Percentiles rank a stretch among this genome's conserved stretches.
These are phyloP conservation scores for Rutidosis leptorrhynchoides DNA, from an alignment of 129 eudicot species.

Conservation along the genomic window DNA sequence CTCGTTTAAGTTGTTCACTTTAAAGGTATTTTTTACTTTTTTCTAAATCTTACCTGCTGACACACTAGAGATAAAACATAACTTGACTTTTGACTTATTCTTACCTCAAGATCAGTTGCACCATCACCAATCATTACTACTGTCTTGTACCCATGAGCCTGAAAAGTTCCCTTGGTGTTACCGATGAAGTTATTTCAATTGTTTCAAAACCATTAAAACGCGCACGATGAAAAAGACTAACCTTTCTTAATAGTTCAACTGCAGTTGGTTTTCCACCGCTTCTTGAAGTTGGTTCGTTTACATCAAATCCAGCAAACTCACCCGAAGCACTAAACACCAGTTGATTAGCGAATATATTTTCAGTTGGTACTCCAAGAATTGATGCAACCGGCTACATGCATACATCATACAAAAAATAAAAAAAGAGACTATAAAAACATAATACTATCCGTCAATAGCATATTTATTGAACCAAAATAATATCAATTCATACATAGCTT, in stretches of 20 bases:
- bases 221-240: constrained; percentile 23
- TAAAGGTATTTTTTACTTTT: neutral
- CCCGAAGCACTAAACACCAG: constrained; percentile 67
- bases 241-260: constrained; percentile 79
- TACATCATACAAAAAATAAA: neutral
- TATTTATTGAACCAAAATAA: neutral
- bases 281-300: constrained; percentile 87
- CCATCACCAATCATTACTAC: constrained; percentile 97
- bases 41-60: neutral
- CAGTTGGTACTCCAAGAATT: constrained; percentile 73
- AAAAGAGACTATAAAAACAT: neutral
- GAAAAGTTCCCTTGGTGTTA: constrained; percentile 29
- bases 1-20: neutral
- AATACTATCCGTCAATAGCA: neutral
- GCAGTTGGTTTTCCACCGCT: constrained; percentile 95
- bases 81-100: constrained; percentile 6
- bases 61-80: constrained; percentile 6
- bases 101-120: constrained; percentile 98
- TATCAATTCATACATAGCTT: neutral
- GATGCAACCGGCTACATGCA: constrained; percentile 81
- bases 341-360: constrained; percentile 85
- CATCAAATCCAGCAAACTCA: constrained; percentile 82
- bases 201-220: neutral
- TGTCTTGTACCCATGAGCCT: constrained; percentile 75
- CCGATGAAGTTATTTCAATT: neutral